These are phyloP conservation scores for Yamadazyma friedrichii DNA, from an alignment of 1,139 yeast genomes.

Conservation along the genomic window DNA sequence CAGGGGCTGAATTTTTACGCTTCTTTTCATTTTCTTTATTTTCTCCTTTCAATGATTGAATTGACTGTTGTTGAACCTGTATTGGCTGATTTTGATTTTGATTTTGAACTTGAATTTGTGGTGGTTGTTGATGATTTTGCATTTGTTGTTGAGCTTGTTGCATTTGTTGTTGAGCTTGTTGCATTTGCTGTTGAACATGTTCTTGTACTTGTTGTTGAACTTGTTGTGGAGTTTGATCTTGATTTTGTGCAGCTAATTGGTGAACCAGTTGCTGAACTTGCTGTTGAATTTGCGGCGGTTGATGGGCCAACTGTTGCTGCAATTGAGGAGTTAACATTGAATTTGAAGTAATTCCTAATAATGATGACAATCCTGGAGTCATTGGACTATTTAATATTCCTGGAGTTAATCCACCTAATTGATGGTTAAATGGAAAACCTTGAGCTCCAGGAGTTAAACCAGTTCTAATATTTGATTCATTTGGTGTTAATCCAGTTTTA, in stretches of 20 bases:
- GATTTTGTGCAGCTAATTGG: constrained; percentile 7
- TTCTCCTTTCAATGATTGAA: constrained; percentile 6
- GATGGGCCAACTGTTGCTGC: constrained; percentile 17
- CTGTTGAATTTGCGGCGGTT: constrained; percentile 12
- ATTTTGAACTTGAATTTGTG: constrained; percentile 8
- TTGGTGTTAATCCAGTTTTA: constrained; percentile 67
- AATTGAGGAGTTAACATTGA: constrained; percentile 29
- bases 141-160: constrained; percentile 7
- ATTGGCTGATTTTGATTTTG: not conserved
- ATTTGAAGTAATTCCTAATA: constrained; percentile 29
- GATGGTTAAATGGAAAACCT: constrained; percentile 35
- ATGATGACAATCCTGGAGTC: constrained; percentile 47
- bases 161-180: not conserved
- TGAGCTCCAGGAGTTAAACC: constrained; percentile 55
- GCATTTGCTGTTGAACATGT: constrained; percentile 7
- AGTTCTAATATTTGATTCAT: constrained; percentile 62
- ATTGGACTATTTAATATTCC: constrained; percentile 42
- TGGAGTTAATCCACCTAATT: constrained; percentile 39
- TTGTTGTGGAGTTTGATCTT: constrained; percentile 2
- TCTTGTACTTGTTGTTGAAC: constrained; percentile 7
- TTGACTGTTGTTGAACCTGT: not conserved
- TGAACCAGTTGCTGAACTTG: constrained; percentile 9
- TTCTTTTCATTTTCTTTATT: not conserved
- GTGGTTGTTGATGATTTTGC: constrained; percentile 8
- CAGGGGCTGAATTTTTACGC: constrained; percentile 1